Percentiles rank a stretch among this genome's conserved stretches.
These are phyloP conservation scores for Amyloporia xantha DNA, from an alignment of 768 basidiomycete genomes.

Conservation along the genomic window DNA sequence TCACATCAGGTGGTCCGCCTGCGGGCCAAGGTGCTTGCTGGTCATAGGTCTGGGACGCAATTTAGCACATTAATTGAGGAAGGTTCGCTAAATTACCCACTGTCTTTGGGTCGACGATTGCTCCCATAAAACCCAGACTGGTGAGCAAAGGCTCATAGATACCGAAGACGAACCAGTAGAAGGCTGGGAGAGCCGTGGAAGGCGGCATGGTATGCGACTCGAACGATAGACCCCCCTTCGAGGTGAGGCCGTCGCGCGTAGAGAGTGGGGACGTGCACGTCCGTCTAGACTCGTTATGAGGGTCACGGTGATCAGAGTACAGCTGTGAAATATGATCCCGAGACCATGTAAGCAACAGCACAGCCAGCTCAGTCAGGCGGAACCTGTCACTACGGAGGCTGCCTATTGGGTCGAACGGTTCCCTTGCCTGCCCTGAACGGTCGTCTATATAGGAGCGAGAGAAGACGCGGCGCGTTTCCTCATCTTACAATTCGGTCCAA, in stretches of 20 bases:
- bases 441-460: constrained; percentile 5
- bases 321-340: too few species aligned
- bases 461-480: constrained; percentile 16
- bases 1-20: constrained; percentile 37
- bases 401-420: not conserved
- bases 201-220: constrained; percentile 33
- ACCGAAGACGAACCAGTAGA: constrained; percentile 70
- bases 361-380: too few species aligned
- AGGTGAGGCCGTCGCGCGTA: not conserved
- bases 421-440: constrained; percentile 23
- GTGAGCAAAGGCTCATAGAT: constrained; percentile 69
- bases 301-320: too few species aligned
- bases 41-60: constrained; percentile 51
- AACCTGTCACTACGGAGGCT: too few species aligned
- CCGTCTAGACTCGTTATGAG: too few species aligned
- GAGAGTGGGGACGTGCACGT: too few species aligned
- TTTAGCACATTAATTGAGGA: constrained; percentile 4
- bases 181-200: constrained; percentile 60
- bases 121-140: constrained; percentile 56
- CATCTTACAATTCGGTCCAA: constrained; percentile 53
- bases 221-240: too few species aligned
- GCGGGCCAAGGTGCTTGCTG: constrained; percentile 69
- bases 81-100: constrained; percentile 30
- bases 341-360: too few species aligned
- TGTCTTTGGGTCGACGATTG: constrained; percentile 56